Evolutionary conservation across 2,329 filamentous ascomycete species (phyloP).

Genomic region (Neoscytalidium dimidiatum): DNA sequence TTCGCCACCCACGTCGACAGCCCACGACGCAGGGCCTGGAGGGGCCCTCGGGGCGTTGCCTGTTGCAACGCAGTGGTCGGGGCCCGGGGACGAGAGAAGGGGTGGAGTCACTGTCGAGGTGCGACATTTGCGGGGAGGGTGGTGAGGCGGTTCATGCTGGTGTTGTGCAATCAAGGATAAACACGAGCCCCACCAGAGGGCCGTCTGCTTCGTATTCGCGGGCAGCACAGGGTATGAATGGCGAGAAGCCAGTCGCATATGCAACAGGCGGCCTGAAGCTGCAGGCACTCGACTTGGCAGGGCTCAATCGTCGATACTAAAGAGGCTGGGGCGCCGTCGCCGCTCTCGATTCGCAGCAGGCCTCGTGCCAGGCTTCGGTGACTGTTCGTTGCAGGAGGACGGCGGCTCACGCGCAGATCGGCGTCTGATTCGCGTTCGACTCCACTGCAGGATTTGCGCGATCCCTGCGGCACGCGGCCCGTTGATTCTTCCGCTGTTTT

Average conservation of each 20-base stretch:
- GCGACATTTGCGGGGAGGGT: neutral
- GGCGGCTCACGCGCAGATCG: neutral
- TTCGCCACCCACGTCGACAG: neutral
- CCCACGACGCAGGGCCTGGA: neutral
- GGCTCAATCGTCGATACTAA: neutral
- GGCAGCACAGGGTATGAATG: neutral
- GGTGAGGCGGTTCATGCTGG: neutral
- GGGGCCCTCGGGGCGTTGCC: neutral
- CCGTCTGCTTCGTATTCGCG: slow-evolving; percentile 1
- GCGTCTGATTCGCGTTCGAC: neutral
- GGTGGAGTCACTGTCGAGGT: neutral
- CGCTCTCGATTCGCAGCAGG: neutral
- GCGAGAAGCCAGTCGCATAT: neutral
- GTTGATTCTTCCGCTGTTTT: neutral
- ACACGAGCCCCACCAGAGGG: slow-evolving; percentile 7
- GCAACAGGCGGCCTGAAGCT: slow-evolving; percentile 9
- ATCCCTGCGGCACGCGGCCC: slow-evolving; percentile 1
- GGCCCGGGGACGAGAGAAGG: neutral
- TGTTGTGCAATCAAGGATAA: slow-evolving; percentile 11
- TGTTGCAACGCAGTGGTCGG: neutral
- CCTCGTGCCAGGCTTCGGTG: neutral
- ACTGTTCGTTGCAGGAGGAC: neutral
- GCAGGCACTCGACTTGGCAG: slow-evolving; percentile 7
- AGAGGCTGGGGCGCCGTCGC: neutral
- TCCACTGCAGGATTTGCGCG: slow-evolving; percentile 7